These are phyloP conservation scores for Aspergillus caelatus DNA, from an alignment of 2,329 filamentous ascomycete genomes.

Conservation along the genomic window DNA sequence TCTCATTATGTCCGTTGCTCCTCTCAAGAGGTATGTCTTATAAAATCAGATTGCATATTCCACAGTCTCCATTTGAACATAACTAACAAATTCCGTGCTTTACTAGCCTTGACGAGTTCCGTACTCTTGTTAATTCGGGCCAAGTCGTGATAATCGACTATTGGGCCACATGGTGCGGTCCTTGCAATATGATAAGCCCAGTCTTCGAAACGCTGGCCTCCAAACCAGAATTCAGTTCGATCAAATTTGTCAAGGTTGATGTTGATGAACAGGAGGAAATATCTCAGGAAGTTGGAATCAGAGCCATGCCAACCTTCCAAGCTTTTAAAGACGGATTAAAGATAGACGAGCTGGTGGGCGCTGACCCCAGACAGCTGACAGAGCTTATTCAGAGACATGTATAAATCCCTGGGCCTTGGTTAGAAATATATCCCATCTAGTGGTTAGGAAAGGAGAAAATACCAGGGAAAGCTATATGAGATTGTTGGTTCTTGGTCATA, in stretches of 20 bases:
- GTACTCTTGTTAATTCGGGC: not conserved
- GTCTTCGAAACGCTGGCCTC: not conserved
- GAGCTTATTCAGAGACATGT: not conserved
- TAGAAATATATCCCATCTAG: not conserved
- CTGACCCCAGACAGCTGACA: fast-evolving
- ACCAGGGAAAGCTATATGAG: not conserved
- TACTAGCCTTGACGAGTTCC: not conserved
- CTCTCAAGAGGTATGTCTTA: not conserved
- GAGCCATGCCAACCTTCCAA: not conserved
- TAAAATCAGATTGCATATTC: not conserved
- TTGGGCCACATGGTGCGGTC: not conserved
- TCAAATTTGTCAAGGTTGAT: not conserved
- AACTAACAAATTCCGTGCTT: not conserved
- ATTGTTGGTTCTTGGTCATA: not conserved
- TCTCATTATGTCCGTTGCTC: not conserved
- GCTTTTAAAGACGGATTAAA: not conserved
- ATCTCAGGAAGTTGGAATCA: not conserved
- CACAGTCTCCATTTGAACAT: not conserved
- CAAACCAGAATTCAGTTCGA: not conserved
- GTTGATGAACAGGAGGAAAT: not conserved
- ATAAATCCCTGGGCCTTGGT: not conserved
- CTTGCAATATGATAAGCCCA: not conserved
- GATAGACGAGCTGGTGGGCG: not conserved
- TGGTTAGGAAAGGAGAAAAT: not conserved
- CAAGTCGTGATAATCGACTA: not conserved